Conservation (phyloP, 2,329 filamentous ascomycete genomes). For the Fusarium multiceps region DNA sequence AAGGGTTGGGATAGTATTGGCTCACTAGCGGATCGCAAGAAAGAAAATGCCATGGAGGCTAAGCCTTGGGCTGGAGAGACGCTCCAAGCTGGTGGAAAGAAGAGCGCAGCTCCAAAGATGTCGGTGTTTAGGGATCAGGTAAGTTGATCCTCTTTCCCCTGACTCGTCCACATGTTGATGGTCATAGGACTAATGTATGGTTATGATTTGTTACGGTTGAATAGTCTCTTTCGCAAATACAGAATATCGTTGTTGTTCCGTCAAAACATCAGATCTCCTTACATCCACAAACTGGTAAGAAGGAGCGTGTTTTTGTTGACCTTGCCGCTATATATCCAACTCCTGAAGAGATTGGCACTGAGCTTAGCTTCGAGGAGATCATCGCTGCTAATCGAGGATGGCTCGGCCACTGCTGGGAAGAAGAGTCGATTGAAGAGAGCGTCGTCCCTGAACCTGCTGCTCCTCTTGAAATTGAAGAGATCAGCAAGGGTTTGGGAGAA, state of each 20-base stretch:
- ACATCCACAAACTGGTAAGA: constrained; percentile 84
- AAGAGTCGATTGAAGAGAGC: constrained; percentile 53
- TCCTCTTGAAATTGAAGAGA: constrained; percentile 48
- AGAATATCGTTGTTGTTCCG: constrained; percentile 76
- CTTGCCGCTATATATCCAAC: constrained; percentile 87
- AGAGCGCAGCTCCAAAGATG: constrained; percentile 80
- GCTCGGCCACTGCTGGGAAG: constrained; percentile 68
- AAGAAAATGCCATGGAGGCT: constrained; percentile 89
- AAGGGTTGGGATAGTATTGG: constrained; percentile 95
- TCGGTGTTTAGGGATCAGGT: constrained; percentile 96
- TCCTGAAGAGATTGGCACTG: constrained; percentile 74
- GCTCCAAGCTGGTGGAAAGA: constrained; percentile 86
- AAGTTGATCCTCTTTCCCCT: constrained; percentile 54
- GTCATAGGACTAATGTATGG: constrained; percentile 92
- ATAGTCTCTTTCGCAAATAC: constrained; percentile 70
- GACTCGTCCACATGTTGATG: constrained; percentile 79
- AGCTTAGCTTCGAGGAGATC: constrained; percentile 92
- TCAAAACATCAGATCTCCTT: constrained; percentile 80
- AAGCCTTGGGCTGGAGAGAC: constrained; percentile 95
- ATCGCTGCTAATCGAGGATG: constrained; percentile 81
- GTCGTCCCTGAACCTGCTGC: constrained; percentile 45
- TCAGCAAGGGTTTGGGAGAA: constrained; percentile 43
- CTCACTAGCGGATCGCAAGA: constrained; percentile 86
- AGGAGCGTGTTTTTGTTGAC: constrained; percentile 88
- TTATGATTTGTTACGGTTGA: constrained; percentile 55